Conservation (phyloP, 1,284 basidiomycete genomes). For the Sanghuangporus weigelae region DNA sequence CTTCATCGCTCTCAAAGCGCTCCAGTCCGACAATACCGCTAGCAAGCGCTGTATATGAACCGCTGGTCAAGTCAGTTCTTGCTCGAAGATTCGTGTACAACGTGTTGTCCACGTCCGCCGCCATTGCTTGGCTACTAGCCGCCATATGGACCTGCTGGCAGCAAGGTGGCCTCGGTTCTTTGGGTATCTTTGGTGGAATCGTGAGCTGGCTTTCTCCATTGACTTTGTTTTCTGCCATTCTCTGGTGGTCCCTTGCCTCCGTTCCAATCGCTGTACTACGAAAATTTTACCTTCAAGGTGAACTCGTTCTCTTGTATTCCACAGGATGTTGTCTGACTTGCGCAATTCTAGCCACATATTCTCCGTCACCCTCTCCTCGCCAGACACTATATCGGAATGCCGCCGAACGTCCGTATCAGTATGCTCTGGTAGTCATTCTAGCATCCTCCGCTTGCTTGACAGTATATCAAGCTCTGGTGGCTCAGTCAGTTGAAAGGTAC, state of each 20-base stretch:
- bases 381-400: slow-evolving; percentile 40
- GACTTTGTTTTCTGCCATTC: slow-evolving; percentile 28
- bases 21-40: slow-evolving; percentile 43
- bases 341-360: slow-evolving; percentile 36
- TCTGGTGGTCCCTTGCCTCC: slow-evolving; percentile 34
- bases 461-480: slow-evolving; percentile 35
- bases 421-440: slow-evolving; percentile 38
- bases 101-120: slow-evolving; percentile 46
- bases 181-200: slow-evolving; percentile 31
- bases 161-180: slow-evolving; percentile 25
- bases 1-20: slow-evolving; percentile 37
- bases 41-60: slow-evolving; percentile 49
- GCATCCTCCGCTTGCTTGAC: slow-evolving; percentile 39
- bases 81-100: slow-evolving; percentile 48
- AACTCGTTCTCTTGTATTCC: slow-evolving; percentile 21
- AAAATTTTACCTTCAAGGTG: slow-evolving; percentile 51
- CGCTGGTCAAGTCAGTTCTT: slow-evolving; percentile 51
- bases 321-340: background rate
- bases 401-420: slow-evolving; percentile 40
- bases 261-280: slow-evolving; percentile 50
- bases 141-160: slow-evolving; percentile 33
- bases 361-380: slow-evolving; percentile 46
- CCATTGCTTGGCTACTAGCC: slow-evolving; percentile 42
- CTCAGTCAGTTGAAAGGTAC: slow-evolving; percentile 29
- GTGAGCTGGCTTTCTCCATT: slow-evolving; percentile 35